Conservation (phyloP, 2,329 filamentous ascomycete species). For the Scedosporium dehoogii region DNA sequence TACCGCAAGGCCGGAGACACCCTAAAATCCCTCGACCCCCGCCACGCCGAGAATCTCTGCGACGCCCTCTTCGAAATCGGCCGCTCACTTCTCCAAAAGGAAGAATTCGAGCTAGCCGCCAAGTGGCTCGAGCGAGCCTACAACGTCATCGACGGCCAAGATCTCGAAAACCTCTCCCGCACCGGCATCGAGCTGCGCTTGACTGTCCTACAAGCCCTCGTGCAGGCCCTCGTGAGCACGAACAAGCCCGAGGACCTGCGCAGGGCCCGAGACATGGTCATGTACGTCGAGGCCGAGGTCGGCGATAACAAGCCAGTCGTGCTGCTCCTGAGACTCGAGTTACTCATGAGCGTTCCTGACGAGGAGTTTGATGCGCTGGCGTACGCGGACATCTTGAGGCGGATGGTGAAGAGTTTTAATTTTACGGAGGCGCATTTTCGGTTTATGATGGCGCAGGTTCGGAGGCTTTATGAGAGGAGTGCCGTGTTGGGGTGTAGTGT, state of each 20-base stretch:
- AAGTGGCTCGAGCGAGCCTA: constrained; percentile 68
- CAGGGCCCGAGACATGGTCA: constrained; percentile 48
- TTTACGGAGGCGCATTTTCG: constrained; percentile 56
- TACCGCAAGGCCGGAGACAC: constrained; percentile 48
- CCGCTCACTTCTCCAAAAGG: constrained; percentile 40
- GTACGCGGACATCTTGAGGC: constrained; percentile 44
- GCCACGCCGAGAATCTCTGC: constrained; percentile 49
- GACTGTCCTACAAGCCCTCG: constrained; percentile 54
- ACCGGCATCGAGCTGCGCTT: constrained; percentile 55
- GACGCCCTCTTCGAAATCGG: constrained; percentile 68
- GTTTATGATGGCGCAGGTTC: constrained; percentile 56
- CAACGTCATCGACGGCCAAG: constrained; percentile 44
- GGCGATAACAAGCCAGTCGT: constrained; percentile 53
- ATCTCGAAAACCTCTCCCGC: constrained; percentile 43
- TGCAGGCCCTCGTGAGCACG: constrained; percentile 42
- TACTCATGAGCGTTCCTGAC: constrained; percentile 40
- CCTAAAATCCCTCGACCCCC: constrained; percentile 29
- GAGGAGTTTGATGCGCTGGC: constrained; percentile 37
- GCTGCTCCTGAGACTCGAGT: constrained; percentile 56
- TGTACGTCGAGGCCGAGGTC: constrained; percentile 50
- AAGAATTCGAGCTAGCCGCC: constrained; percentile 43
- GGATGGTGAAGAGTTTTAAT: constrained; percentile 50
- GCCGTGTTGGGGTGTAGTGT: constrained; percentile 36
- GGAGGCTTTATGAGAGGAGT: constrained; percentile 49
- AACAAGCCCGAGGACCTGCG: constrained; percentile 31